Percentiles rank a stretch among this genome's conserved stretches.
Conservation (phyloP, 2,329 filamentous ascomycete genomes). For the Fusarium virguliforme region DNA sequence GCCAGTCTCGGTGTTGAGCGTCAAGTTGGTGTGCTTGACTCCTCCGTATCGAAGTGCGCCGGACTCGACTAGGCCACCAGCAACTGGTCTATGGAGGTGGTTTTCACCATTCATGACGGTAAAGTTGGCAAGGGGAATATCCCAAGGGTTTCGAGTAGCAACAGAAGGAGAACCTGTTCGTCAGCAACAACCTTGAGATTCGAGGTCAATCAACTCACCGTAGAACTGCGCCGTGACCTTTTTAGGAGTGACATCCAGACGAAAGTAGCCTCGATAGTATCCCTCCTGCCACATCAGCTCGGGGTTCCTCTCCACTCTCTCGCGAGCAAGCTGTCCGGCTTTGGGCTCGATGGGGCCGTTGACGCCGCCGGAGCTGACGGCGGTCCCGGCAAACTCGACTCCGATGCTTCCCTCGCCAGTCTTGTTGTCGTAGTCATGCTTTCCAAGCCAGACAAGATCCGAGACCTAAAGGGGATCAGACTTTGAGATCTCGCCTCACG, state of each 20-base stretch:
- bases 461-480: constrained; percentile 66
- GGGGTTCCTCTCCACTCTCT: constrained; percentile 63
- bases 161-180: constrained; percentile 65
- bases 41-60: constrained; percentile 69
- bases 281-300: constrained; percentile 82
- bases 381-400: constrained; percentile 77
- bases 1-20: constrained; percentile 39
- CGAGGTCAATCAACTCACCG: constrained; percentile 53
- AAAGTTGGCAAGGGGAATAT: constrained; percentile 79
- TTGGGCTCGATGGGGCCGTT: constrained; percentile 63
- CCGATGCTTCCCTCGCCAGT: constrained; percentile 72
- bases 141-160: constrained; percentile 72
- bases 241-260: constrained; percentile 72
- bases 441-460: constrained; percentile 73
- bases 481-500: accelerated
- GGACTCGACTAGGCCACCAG: constrained; percentile 64
- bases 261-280: constrained; percentile 83
- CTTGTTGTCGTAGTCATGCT: constrained; percentile 66
- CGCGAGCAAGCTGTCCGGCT: constrained; percentile 46
- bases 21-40: constrained; percentile 55
- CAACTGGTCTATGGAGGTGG: constrained; percentile 63
- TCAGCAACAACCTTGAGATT: not conserved
- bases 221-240: constrained; percentile 76
- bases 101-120: constrained; percentile 76
- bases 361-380: constrained; percentile 62